Percentiles rank a stretch among this genome's conserved stretches.
These are phyloP conservation scores for Dioszegia aurantiaca DNA, from an alignment of 768 basidiomycete genomes.

Conservation along the genomic window DNA sequence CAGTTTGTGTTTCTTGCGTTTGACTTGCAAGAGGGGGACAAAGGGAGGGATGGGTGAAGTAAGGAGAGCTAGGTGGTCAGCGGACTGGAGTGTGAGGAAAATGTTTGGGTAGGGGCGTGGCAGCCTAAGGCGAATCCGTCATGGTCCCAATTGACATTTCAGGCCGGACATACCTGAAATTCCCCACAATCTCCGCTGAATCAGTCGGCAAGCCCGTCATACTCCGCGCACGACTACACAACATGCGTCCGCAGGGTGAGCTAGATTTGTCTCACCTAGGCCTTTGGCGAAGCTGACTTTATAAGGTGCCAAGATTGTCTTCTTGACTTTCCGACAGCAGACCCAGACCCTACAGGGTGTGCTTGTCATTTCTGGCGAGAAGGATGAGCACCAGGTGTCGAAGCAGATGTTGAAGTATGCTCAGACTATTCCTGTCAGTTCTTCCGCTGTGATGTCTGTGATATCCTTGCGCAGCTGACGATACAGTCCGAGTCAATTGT, in stretches of 20 bases:
- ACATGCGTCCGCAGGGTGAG: slow-evolving; percentile 75
- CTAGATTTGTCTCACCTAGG: background rate
- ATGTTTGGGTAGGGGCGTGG: too few relatives aligned
- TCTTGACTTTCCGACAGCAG: slow-evolving; percentile 85
- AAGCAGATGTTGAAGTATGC: slow-evolving; percentile 98
- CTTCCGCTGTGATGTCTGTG: too few relatives aligned
- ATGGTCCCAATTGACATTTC: background rate
- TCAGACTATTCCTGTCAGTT: slow-evolving; percentile 60
- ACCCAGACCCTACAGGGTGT: slow-evolving; percentile 82
- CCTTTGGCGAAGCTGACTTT: slow-evolving; percentile 5
- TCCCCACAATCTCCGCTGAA: slow-evolving; percentile 61
- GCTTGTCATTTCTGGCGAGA: slow-evolving; percentile 63
- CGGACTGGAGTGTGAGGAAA: too few relatives aligned
- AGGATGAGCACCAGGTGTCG: slow-evolving; percentile 60
- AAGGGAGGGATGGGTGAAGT: background rate
- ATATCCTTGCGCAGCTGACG: slow-evolving; percentile 18
- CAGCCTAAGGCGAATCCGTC: too few relatives aligned
- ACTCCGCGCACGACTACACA: slow-evolving; percentile 86
- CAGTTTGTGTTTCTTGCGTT: slow-evolving; percentile 25
- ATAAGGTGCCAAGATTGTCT: slow-evolving; percentile 85
- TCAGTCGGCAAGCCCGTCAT: slow-evolving; percentile 72
- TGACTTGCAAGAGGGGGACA: background rate
- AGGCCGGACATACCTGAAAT: slow-evolving; percentile 62
- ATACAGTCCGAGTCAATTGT: slow-evolving; percentile 74
- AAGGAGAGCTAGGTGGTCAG: too few relatives aligned